Percentiles rank a stretch among this genome's conserved stretches.
Evolutionary conservation across 2,329 filamentous ascomycete species (phyloP).

Genomic region (Fusarium gaditjirri): DNA sequence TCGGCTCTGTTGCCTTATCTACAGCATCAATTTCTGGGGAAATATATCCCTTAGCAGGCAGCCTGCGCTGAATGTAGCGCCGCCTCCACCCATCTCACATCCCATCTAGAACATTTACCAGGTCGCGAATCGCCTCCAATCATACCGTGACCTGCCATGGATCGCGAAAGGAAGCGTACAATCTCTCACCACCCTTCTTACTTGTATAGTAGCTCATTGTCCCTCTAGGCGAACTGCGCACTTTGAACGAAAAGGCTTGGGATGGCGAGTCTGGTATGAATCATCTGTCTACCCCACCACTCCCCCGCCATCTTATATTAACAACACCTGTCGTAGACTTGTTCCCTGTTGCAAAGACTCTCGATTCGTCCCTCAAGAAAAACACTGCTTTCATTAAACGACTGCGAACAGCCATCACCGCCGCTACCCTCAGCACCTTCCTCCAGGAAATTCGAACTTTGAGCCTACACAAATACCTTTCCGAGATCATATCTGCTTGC

Average conservation of each 20-base stretch:
- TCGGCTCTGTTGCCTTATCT: constrained; percentile 51
- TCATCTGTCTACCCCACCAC: constrained; percentile 33
- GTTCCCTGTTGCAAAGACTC: constrained; percentile 78
- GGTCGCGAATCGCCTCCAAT: constrained; percentile 42
- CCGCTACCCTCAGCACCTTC: constrained; percentile 83
- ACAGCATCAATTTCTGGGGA: constrained; percentile 50
- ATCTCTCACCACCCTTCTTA: constrained; percentile 11
- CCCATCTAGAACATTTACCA: constrained; percentile 28
- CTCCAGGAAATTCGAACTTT: constrained; percentile 89
- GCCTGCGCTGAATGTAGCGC: constrained; percentile 60
- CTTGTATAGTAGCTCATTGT: constrained; percentile 27
- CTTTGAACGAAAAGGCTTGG: constrained; percentile 89
- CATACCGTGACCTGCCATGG: constrained; percentile 61
- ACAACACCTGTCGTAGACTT: constrained; percentile 66
- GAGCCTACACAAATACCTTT: constrained; percentile 95
- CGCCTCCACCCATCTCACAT: constrained; percentile 39
- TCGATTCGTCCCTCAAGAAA: constrained; percentile 97
- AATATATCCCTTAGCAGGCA: constrained; percentile 56
- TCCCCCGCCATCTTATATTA: constrained; percentile 22
- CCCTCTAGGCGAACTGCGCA: constrained; percentile 82
- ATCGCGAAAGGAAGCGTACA: constrained; percentile 73
- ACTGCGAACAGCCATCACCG: constrained; percentile 86
- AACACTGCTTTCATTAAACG: constrained; percentile 99
- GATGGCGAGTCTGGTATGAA: constrained; percentile 81
- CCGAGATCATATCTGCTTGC: constrained; percentile 94